Percentiles rank a stretch among this genome's conserved stretches.
Evolutionary conservation across 192 early-diverging fungal species (phyloP).

Genomic region (Gryganskiella cystojenkinii): DNA sequence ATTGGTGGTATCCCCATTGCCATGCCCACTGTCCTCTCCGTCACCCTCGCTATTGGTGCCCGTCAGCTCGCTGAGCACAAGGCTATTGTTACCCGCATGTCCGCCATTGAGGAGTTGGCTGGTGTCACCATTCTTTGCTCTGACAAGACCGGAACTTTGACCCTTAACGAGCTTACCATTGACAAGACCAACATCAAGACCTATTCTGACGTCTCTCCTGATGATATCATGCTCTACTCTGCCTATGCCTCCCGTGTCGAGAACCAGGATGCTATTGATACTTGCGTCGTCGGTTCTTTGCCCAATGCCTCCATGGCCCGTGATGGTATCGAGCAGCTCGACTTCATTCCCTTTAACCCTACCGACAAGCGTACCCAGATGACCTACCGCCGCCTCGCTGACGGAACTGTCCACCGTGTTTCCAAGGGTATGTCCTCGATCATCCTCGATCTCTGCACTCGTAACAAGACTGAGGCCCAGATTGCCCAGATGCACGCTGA

Average conservation of each 20-base stretch:
- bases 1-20: conserved; percentile 88
- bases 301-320: conserved; percentile 66
- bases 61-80: conserved; percentile 86
- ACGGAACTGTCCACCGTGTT: conserved; percentile 73
- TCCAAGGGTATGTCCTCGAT: conserved; percentile 82
- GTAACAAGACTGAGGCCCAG: conserved; percentile 72
- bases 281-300: conserved; percentile 75
- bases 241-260: conserved; percentile 82
- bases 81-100: conserved; percentile 84
- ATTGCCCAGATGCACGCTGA: conserved; percentile 67
- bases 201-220: conserved; percentile 70
- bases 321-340: conserved; percentile 71
- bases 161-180: conserved; percentile 85
- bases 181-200: conserved; percentile 74
- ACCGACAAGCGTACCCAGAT: conserved; percentile 82
- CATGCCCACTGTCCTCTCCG: conserved; percentile 80
- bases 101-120: conserved; percentile 85
- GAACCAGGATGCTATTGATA: conserved; percentile 87
- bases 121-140: conserved; percentile 88
- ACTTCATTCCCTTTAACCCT: conserved; percentile 81
- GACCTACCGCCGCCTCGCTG: conserved; percentile 72
- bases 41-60: conserved; percentile 83
- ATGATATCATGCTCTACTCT: conserved; percentile 72
- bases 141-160: conserved; percentile 97
- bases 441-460: conserved; percentile 77